A percentile compares a stretch with the other conserved stretches of the same genome.
phyloP scores from a whole-genome alignment of 2,329 filamentous ascomycete species.

The Gaeumannomyces tritici region DNA sequence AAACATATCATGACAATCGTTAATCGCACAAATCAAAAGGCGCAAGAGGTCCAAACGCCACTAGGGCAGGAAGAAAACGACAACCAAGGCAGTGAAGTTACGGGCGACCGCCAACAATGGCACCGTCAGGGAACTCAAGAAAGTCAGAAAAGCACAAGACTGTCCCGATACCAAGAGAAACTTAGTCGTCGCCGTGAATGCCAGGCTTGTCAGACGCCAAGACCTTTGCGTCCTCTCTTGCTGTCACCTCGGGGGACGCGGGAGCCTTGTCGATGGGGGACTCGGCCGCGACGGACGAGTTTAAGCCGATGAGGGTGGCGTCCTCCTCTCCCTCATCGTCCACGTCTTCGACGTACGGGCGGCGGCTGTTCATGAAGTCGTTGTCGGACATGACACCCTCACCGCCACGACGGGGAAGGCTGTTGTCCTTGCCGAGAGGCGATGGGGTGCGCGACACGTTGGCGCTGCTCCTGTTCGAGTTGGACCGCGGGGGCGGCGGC shows the following conservation, averaged over 20 bases:
- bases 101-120: too few species aligned
- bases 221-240: conserved; percentile 4
- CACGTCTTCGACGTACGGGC: background rate
- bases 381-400: background rate
- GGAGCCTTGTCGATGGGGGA: background rate
- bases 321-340: background rate
- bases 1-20: background rate
- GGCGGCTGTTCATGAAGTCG: background rate
- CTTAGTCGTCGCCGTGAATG: background rate
- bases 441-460: background rate
- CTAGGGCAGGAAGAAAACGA: background rate
- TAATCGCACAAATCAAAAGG: background rate
- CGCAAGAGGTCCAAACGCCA: background rate
- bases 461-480: background rate
- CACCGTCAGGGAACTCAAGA: too few species aligned
- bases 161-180: background rate
- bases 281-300: too few species aligned
- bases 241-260: background rate
- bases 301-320: background rate
- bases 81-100: background rate
- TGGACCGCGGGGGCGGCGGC: background rate
- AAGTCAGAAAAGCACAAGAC: background rate
- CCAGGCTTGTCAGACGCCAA: conserved; percentile 1
- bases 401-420: background rate
- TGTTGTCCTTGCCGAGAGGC: background rate